Base-by-base conservation (phyloP, 768 basidiomycete genomes). In the Lactarius akahatsu region DNA sequence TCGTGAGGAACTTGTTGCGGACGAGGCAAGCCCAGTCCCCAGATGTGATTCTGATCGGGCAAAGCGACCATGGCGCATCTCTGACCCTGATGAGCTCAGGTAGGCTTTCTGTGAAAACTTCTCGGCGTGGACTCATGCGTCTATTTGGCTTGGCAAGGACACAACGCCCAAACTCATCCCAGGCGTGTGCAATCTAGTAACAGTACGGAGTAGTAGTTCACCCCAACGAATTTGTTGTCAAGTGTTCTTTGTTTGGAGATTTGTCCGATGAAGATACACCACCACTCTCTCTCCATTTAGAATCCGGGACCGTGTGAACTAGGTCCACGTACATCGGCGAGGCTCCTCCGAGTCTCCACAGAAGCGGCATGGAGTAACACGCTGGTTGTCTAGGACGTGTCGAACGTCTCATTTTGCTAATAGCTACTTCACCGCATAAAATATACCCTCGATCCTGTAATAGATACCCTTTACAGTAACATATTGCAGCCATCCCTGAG, bases 141-240 rank as follows among this genome's bases (percentile, higher is more conserved):
- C 20, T 26, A n/a, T 13, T 20, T n/a, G 41, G 50, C 13, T 13
- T 26, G 10, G 23, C 13, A 59, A 62, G 36, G 56, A 47, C 43
- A 50, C 9, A 32, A n/a, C 40, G 23, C 26, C 34, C 23, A 1
- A 1, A 36, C 45, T 26, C 23, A 30, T 41, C 57, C 11, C 38
- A 13, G 47, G 23, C 23, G 13, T 23, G 57, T 30, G 54, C 55
- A 9, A 8, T 26, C 47, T 36, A 28, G 30, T 16, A 41, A 50
- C 30, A 30, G 32, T 2, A 23, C 16, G 43, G 16, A 28, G 11
- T 50, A 60, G 16, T 58, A 4, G 50, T 30, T 63, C 52, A 63
- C 38, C 41, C 62, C 20, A 40, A 52, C 18, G 32, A 32, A 54
- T n/a, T 38, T 57, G 26, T 20, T 56, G 57, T 59, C 50, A 18